Conservation (phyloP, 176 grass and related monocot genomes). For the Aegilops longissima region DNA sequence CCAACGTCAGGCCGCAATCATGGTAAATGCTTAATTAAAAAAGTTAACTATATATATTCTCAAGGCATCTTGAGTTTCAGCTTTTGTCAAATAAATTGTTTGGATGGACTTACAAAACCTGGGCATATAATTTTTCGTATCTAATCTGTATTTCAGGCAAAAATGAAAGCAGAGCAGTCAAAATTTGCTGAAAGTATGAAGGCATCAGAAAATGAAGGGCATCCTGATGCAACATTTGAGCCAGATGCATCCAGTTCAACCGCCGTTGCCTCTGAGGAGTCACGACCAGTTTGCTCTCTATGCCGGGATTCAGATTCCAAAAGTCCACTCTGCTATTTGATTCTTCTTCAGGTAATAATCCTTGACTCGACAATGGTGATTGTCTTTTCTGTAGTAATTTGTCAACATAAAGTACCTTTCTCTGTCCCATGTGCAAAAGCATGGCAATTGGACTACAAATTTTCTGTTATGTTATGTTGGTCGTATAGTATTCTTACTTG, state of each 20-base stretch:
- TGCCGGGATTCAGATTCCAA: constrained; percentile 85
- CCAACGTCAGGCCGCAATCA: constrained; percentile 86
- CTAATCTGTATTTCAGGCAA: constrained; percentile 53
- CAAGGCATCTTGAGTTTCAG: neutral
- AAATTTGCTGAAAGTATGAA: constrained; percentile 84
- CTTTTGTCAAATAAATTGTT: constrained; percentile 8
- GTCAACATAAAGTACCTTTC: constrained; percentile 16
- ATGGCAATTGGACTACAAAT: neutral
- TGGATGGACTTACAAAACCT: neutral
- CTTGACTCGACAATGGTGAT: constrained; percentile 15
- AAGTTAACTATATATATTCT: neutral
- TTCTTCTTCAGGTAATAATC: constrained; percentile 90
- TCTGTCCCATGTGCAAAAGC: neutral
- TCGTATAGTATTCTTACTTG: constrained; percentile 5
- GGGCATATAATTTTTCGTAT: neutral
- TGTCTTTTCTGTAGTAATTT: constrained; percentile 17
- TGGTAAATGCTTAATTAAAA: constrained; percentile 49
- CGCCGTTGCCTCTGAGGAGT: constrained; percentile 48
- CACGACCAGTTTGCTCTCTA: constrained; percentile 73
- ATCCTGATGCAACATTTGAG: constrained; percentile 51
- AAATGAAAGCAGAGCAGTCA: constrained; percentile 94
- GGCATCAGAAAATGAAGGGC: constrained; percentile 43
- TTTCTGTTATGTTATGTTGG: constrained; percentile 6
- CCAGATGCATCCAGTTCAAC: constrained; percentile 50
- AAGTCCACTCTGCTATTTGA: constrained; percentile 93